These are phyloP conservation scores for Pythium myriotylum DNA, from an alignment of 352 stramenopile species.

Conservation along the genomic window DNA sequence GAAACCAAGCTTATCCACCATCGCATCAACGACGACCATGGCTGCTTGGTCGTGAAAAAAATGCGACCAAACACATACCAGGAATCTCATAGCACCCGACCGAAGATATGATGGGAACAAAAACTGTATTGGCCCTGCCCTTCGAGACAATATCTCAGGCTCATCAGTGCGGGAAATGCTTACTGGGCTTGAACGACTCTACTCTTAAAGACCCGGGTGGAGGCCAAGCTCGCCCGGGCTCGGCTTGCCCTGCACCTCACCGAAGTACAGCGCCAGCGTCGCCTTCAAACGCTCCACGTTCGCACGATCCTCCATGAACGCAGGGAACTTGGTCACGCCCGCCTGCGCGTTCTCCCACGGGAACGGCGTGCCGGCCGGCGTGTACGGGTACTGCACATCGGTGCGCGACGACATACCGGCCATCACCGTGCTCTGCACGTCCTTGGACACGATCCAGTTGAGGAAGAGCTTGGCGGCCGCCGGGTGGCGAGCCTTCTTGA, in stretches of 20 bases:
- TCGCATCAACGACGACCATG: no score
- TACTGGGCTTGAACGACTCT: no score
- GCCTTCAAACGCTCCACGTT: slow-evolving; percentile 38
- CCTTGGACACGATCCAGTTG: slow-evolving; percentile 52
- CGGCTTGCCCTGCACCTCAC: slow-evolving; percentile 48
- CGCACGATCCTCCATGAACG: slow-evolving; percentile 56
- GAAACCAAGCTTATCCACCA: no score
- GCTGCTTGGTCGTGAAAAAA: no score
- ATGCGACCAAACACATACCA: no score
- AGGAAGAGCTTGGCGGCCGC: slow-evolving; percentile 60
- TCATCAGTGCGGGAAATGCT: no score
- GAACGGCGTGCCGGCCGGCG: slow-evolving; percentile 11
- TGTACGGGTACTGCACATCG: slow-evolving; percentile 38
- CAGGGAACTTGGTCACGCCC: slow-evolving; percentile 35
- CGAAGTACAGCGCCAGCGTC: slow-evolving; percentile 61
- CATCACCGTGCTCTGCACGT: slow-evolving; percentile 35
- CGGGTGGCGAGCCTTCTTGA: slow-evolving; percentile 55
- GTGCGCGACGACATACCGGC: slow-evolving; percentile 33
- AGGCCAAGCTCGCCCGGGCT: slow-evolving; percentile 42
- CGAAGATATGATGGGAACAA: no score
- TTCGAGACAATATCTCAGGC: no score
- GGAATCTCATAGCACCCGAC: no score
- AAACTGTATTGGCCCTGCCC: no score
- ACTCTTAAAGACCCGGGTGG: no score
- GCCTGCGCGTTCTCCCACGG: slow-evolving; percentile 42